phyloP scores from a whole-genome alignment of 345 rosid genomes.

The Brassica carinata region DNA sequence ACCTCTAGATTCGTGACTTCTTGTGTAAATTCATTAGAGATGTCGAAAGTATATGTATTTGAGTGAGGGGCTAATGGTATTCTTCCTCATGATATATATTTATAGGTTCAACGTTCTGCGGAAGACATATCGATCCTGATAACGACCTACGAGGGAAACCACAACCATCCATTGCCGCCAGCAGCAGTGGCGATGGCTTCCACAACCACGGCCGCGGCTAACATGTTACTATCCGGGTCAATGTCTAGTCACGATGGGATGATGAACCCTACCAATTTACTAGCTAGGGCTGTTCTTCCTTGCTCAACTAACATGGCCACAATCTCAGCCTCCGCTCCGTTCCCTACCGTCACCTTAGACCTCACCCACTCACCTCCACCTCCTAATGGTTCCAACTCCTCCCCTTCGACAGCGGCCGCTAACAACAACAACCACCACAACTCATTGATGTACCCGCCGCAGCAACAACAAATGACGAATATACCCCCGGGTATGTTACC shows the following conservation, averaged over 20 bases:
- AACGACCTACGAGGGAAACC: slow-evolving; percentile 94
- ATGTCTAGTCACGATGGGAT: slow-evolving; percentile 89
- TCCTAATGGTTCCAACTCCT: slow-evolving; percentile 31
- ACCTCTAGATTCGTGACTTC: background rate
- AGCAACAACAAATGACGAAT: slow-evolving; percentile 32
- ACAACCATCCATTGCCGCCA: slow-evolving; percentile 90
- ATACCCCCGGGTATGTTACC: slow-evolving; percentile 38
- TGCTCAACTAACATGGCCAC: slow-evolving; percentile 91
- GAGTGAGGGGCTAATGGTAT: background rate
- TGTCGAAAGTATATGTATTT: too few species aligned
- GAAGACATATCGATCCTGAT: slow-evolving; percentile 82
- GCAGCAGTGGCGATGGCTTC: slow-evolving; percentile 97
- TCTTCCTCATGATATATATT: background rate
- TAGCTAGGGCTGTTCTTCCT: slow-evolving; percentile 87
- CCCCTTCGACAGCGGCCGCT: slow-evolving; percentile 44
- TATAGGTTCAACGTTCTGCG: slow-evolving; percentile 88
- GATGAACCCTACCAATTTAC: slow-evolving; percentile 80
- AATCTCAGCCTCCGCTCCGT: slow-evolving; percentile 94
- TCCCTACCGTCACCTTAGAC: slow-evolving; percentile 94
- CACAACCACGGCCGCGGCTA: slow-evolving; percentile 85
- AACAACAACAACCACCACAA: slow-evolving; percentile 29
- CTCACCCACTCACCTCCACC: slow-evolving; percentile 59
- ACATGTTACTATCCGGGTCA: slow-evolving; percentile 87
- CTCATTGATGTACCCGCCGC: slow-evolving; percentile 19
- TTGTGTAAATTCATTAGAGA: background rate